Evolutionary conservation across 1,284 basidiomycete genomes (phyloP).

Genomic region (Ceratobasidium sp.): DNA sequence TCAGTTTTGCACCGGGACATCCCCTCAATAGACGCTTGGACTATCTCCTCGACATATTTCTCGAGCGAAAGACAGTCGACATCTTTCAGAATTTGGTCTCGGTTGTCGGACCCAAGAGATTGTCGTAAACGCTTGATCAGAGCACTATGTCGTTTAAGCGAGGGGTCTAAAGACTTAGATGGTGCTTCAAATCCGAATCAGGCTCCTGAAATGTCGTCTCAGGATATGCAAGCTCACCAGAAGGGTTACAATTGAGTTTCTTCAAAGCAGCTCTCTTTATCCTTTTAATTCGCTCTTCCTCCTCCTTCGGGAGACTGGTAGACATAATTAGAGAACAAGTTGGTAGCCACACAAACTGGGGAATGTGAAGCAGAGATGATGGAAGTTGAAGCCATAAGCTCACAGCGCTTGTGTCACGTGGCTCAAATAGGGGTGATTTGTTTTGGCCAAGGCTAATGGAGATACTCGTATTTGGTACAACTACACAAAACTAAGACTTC

Average conservation of each 20-base stretch:
- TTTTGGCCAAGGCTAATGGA: neutral
- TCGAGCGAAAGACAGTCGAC: slow-evolving; percentile 89
- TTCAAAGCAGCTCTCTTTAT: slow-evolving; percentile 32
- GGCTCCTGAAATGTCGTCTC: neutral
- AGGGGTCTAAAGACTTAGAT: slow-evolving; percentile 77
- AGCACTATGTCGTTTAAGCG: slow-evolving; percentile 92
- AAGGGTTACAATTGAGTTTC: slow-evolving; percentile 22
- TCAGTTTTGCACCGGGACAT: slow-evolving; percentile 86
- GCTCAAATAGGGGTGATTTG: slow-evolving; percentile 24
- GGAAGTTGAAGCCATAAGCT: slow-evolving; percentile 37
- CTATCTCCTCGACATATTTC: slow-evolving; percentile 97
- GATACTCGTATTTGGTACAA: slow-evolving; percentile 23
- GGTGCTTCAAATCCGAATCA: slow-evolving; percentile 35
- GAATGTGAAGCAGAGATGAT: slow-evolving; percentile 19
- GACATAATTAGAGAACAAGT: slow-evolving; percentile 28
- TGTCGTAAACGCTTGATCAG: slow-evolving; percentile 90
- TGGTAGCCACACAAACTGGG: slow-evolving; percentile 26
- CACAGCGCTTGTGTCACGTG: slow-evolving; percentile 27
- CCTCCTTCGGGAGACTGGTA: slow-evolving; percentile 17
- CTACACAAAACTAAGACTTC: slow-evolving; percentile 57
- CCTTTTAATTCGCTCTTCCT: slow-evolving; percentile 36
- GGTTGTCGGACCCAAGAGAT: slow-evolving; percentile 81
- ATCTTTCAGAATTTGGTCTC: slow-evolving; percentile 91
- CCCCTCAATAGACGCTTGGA: slow-evolving; percentile 88
- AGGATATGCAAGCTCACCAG: neutral